Base-by-base conservation (phyloP, 2,329 filamentous ascomycete genomes). In the Stagonosporopsis cucurbitacearum region DNA sequence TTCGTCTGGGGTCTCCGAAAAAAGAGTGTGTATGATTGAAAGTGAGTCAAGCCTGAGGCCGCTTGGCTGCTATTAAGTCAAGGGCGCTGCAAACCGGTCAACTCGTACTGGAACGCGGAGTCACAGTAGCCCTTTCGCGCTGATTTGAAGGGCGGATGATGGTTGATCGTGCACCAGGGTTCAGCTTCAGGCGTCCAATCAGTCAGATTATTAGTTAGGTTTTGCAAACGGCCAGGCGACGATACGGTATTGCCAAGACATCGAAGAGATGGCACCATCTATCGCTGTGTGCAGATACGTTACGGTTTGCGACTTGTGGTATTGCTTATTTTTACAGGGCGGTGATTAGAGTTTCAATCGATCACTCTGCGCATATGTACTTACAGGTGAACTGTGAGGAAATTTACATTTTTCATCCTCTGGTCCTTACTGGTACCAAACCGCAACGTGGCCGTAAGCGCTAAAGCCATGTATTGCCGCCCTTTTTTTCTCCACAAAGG, bases 21-120 rank as follows among this genome's bases (percentile, higher is more conserved):
- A 54, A 59, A 59, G 66, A 70, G 62, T 54, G 63, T 65, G 40
- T 57, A 66, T 71, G 67, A 68, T 62, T 37, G 50, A 63, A 49
- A 62, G 62, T 68, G 68, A 68, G 57, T 69, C 62, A 62, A 65
- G 68, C 68, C 69, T 71, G 54, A 71, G 68, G 66, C 64, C 53
- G 62, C 22, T 60, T 56, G 46, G 39, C 55, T 35, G 56, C 42
- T 45, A 58, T 63, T 64, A 68, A 67, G 59, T 51, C 60, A 66
- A 66, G 63, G 44, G 44, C 48, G 54, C 49, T 44, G 40, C 39
- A 36, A 46, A 35, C 50, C 50, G 54, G 54, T 57, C 37, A 57
- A 36, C 26, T 15, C 19, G 36, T 26, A 26, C 22, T 25, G 45
- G 36, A 32, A 35, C 32, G 43, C 35, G 28, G 54, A 48, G 49